A percentile compares a stretch with the other conserved stretches of the same genome.
Conservation (phyloP, 139 green algal species). For the Coelastrella sp. region DNA sequence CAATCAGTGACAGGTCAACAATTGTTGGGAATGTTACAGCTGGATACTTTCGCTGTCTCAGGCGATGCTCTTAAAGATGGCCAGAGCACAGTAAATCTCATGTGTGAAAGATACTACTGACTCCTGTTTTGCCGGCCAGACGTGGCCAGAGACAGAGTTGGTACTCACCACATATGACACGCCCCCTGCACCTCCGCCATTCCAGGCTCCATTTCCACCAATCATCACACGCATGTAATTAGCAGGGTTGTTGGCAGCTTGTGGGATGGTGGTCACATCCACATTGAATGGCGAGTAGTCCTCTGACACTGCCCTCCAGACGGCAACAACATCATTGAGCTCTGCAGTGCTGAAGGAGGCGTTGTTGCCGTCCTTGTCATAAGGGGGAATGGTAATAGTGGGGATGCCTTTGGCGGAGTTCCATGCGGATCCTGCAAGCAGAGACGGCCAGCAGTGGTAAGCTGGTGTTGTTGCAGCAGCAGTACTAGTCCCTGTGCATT, state of each 20-base stretch:
- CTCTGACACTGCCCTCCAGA: slow-evolving; percentile 38
- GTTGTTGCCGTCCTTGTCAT: slow-evolving; percentile 35
- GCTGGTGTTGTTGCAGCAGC: not conserved
- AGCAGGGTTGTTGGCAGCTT: not conserved
- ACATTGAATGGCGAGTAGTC: slow-evolving; percentile 40
- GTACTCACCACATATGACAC: slow-evolving; percentile 32
- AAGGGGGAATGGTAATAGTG: not conserved
- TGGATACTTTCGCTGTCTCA: no score
- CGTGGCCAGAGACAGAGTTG: not conserved
- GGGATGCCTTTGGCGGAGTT: not conserved
- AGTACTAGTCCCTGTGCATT: not conserved
- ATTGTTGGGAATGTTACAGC: no score
- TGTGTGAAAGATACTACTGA: not conserved
- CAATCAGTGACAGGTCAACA: no score
- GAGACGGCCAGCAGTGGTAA: not conserved
- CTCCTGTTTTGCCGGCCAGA: not conserved
- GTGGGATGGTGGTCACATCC: slow-evolving; percentile 31
- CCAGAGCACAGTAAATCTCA: no score
- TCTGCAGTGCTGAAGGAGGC: slow-evolving; percentile 10
- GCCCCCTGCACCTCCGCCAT: not conserved
- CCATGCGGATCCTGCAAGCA: not conserved
- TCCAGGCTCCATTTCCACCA: not conserved
- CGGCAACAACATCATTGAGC: slow-evolving; percentile 20
- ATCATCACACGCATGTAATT: not conserved
- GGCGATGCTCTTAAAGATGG: no score